These are phyloP conservation scores for Ophiognomonia clavigignenti-juglandacearum DNA, from an alignment of 2,329 filamentous ascomycete genomes.

Conservation along the genomic window DNA sequence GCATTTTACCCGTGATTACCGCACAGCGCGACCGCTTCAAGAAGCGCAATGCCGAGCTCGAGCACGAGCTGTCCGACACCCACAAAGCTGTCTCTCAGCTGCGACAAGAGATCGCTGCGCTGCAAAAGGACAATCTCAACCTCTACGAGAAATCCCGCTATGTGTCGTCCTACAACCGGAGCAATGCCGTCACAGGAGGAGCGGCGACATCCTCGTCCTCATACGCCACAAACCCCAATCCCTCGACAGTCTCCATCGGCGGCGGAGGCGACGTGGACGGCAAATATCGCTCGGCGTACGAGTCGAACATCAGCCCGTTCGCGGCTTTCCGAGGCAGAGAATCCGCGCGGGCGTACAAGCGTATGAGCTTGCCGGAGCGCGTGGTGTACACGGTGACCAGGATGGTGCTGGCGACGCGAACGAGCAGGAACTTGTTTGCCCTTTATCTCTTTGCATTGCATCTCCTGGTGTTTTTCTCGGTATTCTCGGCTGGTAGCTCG, in stretches of 20 bases:
- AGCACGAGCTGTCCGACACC: slow-evolving; percentile 80
- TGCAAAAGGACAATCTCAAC: slow-evolving; percentile 94
- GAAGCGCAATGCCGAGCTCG: slow-evolving; percentile 86
- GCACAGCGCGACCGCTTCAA: slow-evolving; percentile 98
- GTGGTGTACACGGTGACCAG: slow-evolving; percentile 86
- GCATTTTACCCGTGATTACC: slow-evolving; percentile 96
- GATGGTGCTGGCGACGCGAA: slow-evolving; percentile 83
- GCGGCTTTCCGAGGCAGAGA: slow-evolving; percentile 94
- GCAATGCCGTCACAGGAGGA: slow-evolving; percentile 43
- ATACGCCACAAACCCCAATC: slow-evolving; percentile 65
- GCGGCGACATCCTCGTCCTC: slow-evolving; percentile 50
- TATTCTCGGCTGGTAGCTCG: slow-evolving; percentile 75
- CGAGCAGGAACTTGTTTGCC: slow-evolving; percentile 90
- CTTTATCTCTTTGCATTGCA: slow-evolving; percentile 87
- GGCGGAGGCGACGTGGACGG: slow-evolving; percentile 47
- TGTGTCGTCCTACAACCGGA: slow-evolving; percentile 85
- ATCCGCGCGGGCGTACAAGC: slow-evolving; percentile 81
- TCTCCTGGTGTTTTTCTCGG: slow-evolving; percentile 76
- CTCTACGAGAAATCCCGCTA: slow-evolving; percentile 98
- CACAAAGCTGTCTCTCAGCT: slow-evolving; percentile 80
- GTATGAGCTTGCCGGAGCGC: slow-evolving; percentile 88
- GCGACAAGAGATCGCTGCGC: slow-evolving; percentile 81
- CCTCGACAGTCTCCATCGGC: slow-evolving; percentile 62
- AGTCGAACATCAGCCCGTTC: slow-evolving; percentile 92
- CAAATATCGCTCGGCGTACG: slow-evolving; percentile 87